Evolutionary conservation across 305 asterid genomes (phyloP), one percentile per base, ranked within the genome.

Genomic region (Fraxinus dipetala): DNA sequence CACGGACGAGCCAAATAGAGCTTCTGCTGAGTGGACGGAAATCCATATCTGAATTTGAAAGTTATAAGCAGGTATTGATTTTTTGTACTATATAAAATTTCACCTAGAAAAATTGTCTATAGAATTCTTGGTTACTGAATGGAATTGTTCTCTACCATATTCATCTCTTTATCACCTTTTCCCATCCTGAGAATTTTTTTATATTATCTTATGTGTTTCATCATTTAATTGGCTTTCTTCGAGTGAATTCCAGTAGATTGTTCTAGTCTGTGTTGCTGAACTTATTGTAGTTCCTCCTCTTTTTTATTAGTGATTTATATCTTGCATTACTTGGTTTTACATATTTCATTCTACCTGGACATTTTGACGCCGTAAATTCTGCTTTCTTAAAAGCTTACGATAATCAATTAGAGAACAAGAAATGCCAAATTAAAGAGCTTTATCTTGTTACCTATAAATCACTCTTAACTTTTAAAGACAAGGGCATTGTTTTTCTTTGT

Each of bases 1-100:
- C 99, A 78, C 85, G 98, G 78, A 91, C 87, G 84, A 86, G 90
- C 85, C 99, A 96, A 87, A 92, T 92, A 80, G 97, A 93, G 84
- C 74, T 92, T 83, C 87, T 94, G 75, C 87, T 95, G 82, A 89
- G 90, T 85, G 98, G 96, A 75, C 88, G 90, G 77, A 90, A 86
- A 86, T 89, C 90, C 74, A 82, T 96, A 79, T 92, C 93, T 77
- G 98, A 92, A 86, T 88, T 87, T 80, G 99, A 96, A 90, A 93
- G 90, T 88, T 90, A 87, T 87, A 92, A 92, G 85, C 99, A 96
- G 98, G 99, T 94, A 89, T 45, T 30, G 38, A 70, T 77, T 70
- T 80, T 76, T 74, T 79, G 80, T 82, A 32, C 81, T 65, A 22
- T 61, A 79, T 43, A 67, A 79, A 81, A 22, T 28, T 85, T 67